Conservation (phyloP, 2,329 filamentous ascomycete genomes). For the Cercospora sp. region DNA sequence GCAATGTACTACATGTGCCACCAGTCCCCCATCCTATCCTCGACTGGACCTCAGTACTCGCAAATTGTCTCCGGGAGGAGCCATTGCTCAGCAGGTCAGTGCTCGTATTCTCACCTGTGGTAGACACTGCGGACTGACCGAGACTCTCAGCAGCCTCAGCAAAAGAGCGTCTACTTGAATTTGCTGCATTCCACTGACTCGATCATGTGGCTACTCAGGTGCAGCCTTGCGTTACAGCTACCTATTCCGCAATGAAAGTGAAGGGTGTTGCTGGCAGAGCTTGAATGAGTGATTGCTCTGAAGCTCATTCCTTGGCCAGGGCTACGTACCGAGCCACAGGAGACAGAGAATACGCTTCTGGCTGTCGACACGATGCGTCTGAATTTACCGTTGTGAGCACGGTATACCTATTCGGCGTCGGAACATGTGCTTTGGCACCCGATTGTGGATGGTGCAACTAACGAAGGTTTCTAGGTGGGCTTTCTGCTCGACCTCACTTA, state of each 20-base stretch:
- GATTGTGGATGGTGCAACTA: neutral
- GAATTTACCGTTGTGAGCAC: neutral
- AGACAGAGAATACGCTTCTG: neutral
- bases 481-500: neutral
- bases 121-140: neutral
- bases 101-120: neutral
- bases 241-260: neutral
- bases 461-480: neutral
- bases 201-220: neutral
- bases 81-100: neutral
- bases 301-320: neutral
- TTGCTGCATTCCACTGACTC: neutral
- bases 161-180: neutral
- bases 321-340: neutral
- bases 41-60: neutral
- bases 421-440: neutral
- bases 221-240: neutral
- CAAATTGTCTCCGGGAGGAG: too few relatives aligned
- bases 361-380: neutral
- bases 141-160: neutral
- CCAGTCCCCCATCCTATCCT: neutral
- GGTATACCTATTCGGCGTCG: neutral
- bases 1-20: slow-evolving; percentile 9
- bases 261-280: neutral
- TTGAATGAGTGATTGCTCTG: neutral